phyloP scores from a whole-genome alignment of 192 early-diverging fungal genomes.

The Podila epicladia region DNA sequence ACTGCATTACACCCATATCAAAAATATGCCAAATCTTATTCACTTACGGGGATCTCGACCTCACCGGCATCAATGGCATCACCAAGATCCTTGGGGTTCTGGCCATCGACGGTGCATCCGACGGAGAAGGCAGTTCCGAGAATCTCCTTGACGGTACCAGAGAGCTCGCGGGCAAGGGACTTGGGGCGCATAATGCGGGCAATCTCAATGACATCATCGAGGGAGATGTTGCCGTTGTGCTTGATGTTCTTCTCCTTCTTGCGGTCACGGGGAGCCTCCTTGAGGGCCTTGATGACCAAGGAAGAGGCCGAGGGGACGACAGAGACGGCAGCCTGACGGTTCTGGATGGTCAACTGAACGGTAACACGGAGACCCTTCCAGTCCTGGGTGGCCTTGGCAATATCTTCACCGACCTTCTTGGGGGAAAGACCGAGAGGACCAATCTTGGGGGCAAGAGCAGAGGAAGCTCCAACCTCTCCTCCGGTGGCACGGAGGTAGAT shows the following conservation, averaged over 20 bases:
- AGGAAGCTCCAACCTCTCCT: conserved; percentile 97
- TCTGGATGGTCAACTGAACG: conserved; percentile 98
- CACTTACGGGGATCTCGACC: conserved; percentile 65
- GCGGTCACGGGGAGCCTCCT: conserved; percentile 96
- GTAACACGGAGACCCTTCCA: conserved; percentile 99
- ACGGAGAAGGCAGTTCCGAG: conserved; percentile 94
- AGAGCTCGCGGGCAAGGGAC: conserved; percentile 93
- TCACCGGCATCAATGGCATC: conserved; percentile 89
- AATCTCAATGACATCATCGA: conserved; percentile 95
- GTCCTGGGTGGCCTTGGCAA: conserved; percentile 99
- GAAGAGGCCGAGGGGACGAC: conserved; percentile 97
- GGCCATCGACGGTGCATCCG: conserved; percentile 99
- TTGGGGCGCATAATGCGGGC: conserved; percentile 96
- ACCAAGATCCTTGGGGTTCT: conserved; percentile 88
- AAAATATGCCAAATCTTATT: background rate
- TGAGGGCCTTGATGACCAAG: conserved; percentile 95
- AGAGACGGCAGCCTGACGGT: conserved; percentile 98
- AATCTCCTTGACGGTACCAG: conserved; percentile 96
- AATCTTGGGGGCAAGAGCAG: conserved; percentile 98
- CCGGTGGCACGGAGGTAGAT: conserved; percentile 97
- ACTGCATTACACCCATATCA: too few relatives aligned
- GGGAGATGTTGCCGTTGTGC: conserved; percentile 95
- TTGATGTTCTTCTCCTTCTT: conserved; percentile 99
- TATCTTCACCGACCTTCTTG: conserved; percentile 99
- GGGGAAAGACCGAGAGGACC: conserved; percentile 99